Percentiles rank a stretch among this genome's conserved stretches.
Conservation (phyloP, 192 early-diverging fungal genomes). For the Coemansia sp. region DNA sequence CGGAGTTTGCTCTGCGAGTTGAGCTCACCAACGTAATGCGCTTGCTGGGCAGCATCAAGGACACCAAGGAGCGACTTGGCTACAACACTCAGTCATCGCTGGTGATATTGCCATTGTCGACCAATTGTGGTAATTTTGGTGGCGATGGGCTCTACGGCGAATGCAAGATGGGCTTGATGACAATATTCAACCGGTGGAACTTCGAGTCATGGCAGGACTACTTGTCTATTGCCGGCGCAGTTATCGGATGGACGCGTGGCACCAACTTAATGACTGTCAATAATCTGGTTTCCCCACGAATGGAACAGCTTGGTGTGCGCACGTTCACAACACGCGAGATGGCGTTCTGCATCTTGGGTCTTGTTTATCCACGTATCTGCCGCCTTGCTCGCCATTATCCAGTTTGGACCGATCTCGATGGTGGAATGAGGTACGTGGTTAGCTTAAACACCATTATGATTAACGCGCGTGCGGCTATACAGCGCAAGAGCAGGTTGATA, state of each 20-base stretch:
- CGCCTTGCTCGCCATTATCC: slow-evolving; percentile 41
- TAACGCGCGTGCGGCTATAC: too few relatives aligned
- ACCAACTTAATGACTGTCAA: slow-evolving; percentile 93
- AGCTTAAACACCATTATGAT: too few relatives aligned
- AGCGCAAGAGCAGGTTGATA: too few relatives aligned
- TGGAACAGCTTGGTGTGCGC: slow-evolving; percentile 85
- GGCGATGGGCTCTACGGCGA: slow-evolving; percentile 57
- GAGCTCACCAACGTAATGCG: slow-evolving; percentile 94
- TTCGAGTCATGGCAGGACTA: slow-evolving; percentile 89
- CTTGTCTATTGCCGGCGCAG: slow-evolving; percentile 86
- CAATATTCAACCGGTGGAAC: slow-evolving; percentile 88
- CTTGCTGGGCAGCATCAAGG: slow-evolving; percentile 84
- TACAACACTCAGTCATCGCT: slow-evolving; percentile 86
- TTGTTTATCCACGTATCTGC: slow-evolving; percentile 81
- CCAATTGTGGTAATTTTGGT: slow-evolving; percentile 94
- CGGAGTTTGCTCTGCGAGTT: slow-evolving; percentile 90
- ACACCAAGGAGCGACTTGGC: slow-evolving; percentile 74
- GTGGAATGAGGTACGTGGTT: too few relatives aligned
- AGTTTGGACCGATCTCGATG: too few relatives aligned
- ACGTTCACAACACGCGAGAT: slow-evolving; percentile 80
- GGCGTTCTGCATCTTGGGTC: slow-evolving; percentile 90
- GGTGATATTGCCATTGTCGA: slow-evolving; percentile 88
- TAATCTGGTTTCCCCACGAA: slow-evolving; percentile 85
- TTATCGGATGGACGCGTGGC: slow-evolving; percentile 98
- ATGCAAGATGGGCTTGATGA: slow-evolving; percentile 92